Evolutionary conservation across 1,284 basidiomycete genomes (phyloP), one percentile per base, ranked within the genome.

Genomic region (Lignosus rhinocerotis): DNA sequence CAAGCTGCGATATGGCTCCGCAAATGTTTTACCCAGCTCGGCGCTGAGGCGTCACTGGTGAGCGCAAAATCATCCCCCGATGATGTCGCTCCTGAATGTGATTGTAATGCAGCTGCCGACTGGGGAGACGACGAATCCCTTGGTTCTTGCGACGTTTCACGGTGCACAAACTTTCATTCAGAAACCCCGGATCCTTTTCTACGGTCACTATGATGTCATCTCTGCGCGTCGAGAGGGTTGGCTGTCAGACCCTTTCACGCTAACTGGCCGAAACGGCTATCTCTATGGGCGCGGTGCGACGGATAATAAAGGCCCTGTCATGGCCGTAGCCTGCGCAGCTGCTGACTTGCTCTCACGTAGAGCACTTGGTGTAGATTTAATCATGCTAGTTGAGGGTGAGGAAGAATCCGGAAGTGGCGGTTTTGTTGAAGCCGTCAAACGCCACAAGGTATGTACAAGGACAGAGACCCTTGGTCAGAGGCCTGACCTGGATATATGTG

Each of bases 151-250:
- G 0, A 94, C 86, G 0, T 97, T 97, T 70, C 78, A 80, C 14
- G 94, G 93, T 34, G 79, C 81, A 17, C 78, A 82, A 64, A 78
- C 74, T 44, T 76, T 79, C 67, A 75, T 79, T 38, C 80, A 82
- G 5, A 85, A 85, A 53, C 86, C 80, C 39, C 81, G 94, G 3
- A 79, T 97, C 7, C 77, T 97, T 12, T 95, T 96, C 73, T 98
- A 97, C 66, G 95, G 93, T 2, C 94, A 98, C 71, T 98, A 97
- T 74, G 95, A 98, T 68, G 93, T 97, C 25, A 93, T 97, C 48
- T 80, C 89, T 1, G 93, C 93, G 0, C 86, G 85, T 1, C 73
- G 77, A 3, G 78, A 83, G 11, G 85, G 87, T 14, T 98, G 95
- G 96, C 76, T 81, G n/a, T 87, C 88, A 6, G 86, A 92, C 61